Base-by-base conservation (phyloP, 2,329 filamentous ascomycete species). In the Phaeosphaeriaceae sp. region DNA sequence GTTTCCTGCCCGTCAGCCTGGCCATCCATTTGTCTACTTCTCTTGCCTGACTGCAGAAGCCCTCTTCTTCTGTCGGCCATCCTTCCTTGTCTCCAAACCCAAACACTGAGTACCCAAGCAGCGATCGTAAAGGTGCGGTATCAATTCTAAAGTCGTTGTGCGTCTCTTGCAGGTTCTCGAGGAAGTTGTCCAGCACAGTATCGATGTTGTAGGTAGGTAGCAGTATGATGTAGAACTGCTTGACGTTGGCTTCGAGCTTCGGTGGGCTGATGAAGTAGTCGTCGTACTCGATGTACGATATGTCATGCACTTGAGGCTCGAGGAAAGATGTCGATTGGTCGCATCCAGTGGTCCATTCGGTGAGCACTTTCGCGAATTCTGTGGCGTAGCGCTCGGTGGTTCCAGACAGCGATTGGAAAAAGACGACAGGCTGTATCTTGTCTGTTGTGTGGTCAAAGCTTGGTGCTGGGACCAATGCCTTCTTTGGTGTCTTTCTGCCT, bases 81-180 rank as follows among this genome's bases (percentile, higher is more conserved):
- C 91, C 92, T 74, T 96, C 91, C 61, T 86, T 88, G 75, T 98
- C 94, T 19, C 94, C 94, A 71, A 97, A 91, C 0, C 95, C 95
- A 80, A 98, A 98, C 0, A 98, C 93, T 0, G 92, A 92, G 73
- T 97, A 98, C 9, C 94, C 94, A 2, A 93, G 81, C 17, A 98
- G 78, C 1, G 84, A 80, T 0, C 89, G 88, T 48, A 99, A 79
- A 0, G 95, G 90, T 0, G 91, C 89, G 0, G 93, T 97, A 69
- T 98, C 93, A 65, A 99, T 96, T 57, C 94, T 88, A 82, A 98
- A 98, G 77, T 99, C 95, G 79, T 98, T 88, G 74, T 98, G 94
- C 0, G 93, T 98, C 76, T 99, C 94, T 73, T 91, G 85, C 6
- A 99, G 81, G 75, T 97, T 92, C 63, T 92, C 88, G 22, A 98